phyloP scores from a whole-genome alignment of 192 early-diverging fungal genomes.

The Mortierella hygrophila region DNA sequence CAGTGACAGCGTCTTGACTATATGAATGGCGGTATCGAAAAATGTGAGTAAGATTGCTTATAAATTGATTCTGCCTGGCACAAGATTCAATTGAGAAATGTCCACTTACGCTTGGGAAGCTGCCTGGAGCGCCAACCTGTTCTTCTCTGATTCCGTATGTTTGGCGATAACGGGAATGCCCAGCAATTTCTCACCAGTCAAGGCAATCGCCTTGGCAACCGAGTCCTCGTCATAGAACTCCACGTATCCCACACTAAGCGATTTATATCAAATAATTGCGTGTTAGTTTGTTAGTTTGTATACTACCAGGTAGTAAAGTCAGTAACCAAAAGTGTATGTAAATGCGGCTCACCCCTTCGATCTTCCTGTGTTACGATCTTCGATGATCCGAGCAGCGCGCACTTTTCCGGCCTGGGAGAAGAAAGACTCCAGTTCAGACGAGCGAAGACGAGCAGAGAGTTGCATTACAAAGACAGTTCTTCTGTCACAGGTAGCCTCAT shows the following conservation, averaged over 20 bases:
- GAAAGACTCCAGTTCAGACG: constrained; percentile 89
- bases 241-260: constrained; percentile 91
- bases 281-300: not conserved
- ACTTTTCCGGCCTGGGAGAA: constrained; percentile 87
- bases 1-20: constrained; percentile 35
- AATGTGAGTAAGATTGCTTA: not conserved
- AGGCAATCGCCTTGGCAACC: constrained; percentile 84
- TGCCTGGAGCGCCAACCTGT: constrained; percentile 77
- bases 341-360: constrained; percentile 83
- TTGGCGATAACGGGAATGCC: constrained; percentile 96
- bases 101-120: constrained; percentile 62
- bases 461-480: constrained; percentile 98
- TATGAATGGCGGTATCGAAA: not conserved
- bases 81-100: constrained; percentile 49
- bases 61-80: not conserved
- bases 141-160: constrained; percentile 94
- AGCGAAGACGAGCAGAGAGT: constrained; percentile 82
- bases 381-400: constrained; percentile 87
- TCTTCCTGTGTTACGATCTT: constrained; percentile 84
- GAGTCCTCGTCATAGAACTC: constrained; percentile 93
- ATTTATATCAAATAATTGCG: not conserved
- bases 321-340: not conserved
- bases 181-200: constrained; percentile 89
- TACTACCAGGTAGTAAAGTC: not conserved
- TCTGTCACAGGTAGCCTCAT: constrained; percentile 84